These are phyloP conservation scores for Kregervanrija fluxuum DNA, from an alignment of 805 yeast genomes.

Conservation along the genomic window DNA sequence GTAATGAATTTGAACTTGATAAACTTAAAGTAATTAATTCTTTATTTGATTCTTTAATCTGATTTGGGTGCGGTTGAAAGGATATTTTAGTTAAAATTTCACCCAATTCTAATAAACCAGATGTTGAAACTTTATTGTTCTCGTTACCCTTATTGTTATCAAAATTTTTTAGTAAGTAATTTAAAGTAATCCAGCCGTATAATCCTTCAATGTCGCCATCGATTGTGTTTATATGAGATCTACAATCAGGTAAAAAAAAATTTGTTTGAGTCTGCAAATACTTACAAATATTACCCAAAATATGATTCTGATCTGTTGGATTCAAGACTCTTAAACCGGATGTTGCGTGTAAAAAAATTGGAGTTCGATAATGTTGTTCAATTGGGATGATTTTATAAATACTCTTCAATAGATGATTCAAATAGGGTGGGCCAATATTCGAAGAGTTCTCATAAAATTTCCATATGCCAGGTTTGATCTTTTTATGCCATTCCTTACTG, in stretches of 20 bases:
- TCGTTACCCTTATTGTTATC: conserved; percentile 31
- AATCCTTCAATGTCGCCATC: conserved; percentile 63
- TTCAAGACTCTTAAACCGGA: conserved; percentile 59
- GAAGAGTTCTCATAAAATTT: conserved; percentile 40
- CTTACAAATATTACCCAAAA: conserved; percentile 41
- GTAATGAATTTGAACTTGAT: conserved; percentile 26
- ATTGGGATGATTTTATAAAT: conserved; percentile 49
- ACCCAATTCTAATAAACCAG: conserved; percentile 56
- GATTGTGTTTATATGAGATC: conserved; percentile 48
- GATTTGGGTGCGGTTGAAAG: conserved; percentile 48
- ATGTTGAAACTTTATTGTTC: conserved; percentile 33
- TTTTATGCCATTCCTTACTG: conserved; percentile 40
- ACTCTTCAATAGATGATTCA: conserved; percentile 39
- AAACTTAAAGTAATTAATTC: conserved; percentile 41
- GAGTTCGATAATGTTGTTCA: conserved; percentile 55
- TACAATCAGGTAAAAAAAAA: conserved; percentile 56
- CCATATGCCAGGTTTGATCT: conserved; percentile 53
- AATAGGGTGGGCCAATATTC: conserved; percentile 44
- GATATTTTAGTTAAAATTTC: conserved; percentile 63
- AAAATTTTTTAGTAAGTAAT: conserved; percentile 44
- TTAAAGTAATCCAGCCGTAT: conserved; percentile 60
- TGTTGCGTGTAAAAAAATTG: conserved; percentile 62
- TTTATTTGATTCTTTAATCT: conserved; percentile 36
- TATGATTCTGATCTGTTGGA: conserved; percentile 37
- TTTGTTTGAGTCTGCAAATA: conserved; percentile 41